A percentile compares a stretch with the other conserved stretches of the same genome.
Evolutionary conservation across 805 yeast genomes (phyloP).

Genomic region (Metschnikowia rubicola): DNA sequence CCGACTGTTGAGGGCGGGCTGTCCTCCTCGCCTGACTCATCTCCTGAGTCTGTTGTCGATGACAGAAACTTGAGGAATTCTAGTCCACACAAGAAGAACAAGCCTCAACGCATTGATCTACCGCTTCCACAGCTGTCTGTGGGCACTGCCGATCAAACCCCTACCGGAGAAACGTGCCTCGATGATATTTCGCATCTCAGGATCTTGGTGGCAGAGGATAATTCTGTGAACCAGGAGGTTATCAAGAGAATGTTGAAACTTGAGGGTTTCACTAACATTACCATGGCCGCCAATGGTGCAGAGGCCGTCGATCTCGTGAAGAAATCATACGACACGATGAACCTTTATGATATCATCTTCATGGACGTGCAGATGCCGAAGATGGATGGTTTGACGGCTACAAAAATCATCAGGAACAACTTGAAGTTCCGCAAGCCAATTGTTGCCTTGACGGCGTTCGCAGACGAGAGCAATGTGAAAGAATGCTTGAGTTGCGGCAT

Average conservation of each 20-base stretch:
- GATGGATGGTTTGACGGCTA: conserved; percentile 84
- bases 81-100: background rate
- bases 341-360: conserved; percentile 67
- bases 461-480: conserved; percentile 84
- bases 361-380: conserved; percentile 99
- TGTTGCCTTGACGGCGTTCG: conserved; percentile 93
- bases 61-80: background rate
- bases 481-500: conserved; percentile 88
- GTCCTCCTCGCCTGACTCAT: background rate
- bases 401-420: conserved; percentile 64
- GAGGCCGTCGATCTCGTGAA: conserved; percentile 76
- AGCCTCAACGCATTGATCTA: conserved; percentile 2
- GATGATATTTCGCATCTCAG: conserved; percentile 33
- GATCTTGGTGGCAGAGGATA: conserved; percentile 91
- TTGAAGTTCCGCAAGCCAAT: conserved; percentile 67
- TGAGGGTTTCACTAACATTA: conserved; percentile 72
- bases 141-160: conserved; percentile 16
- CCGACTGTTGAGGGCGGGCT: background rate
- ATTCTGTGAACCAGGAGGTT: conserved; percentile 90
- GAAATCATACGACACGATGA: conserved; percentile 38
- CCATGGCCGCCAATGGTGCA: conserved; percentile 84
- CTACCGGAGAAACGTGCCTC: conserved; percentile 18
- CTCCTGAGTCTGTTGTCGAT: background rate
- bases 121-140: conserved; percentile 9
- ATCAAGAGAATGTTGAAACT: conserved; percentile 81